Conservation (phyloP, 2,329 filamentous ascomycete genomes). For the Colletotrichum euphorbiae region DNA sequence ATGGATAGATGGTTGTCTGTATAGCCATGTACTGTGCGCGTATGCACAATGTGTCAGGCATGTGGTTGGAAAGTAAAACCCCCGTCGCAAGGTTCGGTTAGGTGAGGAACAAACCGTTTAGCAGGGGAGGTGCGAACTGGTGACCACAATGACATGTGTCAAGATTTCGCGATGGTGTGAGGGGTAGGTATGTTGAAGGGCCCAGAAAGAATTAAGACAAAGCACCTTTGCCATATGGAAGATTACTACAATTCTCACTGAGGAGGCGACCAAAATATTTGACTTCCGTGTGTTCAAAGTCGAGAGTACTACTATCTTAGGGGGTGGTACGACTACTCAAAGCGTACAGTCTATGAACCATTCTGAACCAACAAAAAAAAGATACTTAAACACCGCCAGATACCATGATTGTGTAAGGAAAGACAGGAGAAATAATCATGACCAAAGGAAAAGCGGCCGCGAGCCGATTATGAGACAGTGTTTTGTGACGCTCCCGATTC, state of each 20-base stretch:
- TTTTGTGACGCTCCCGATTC: conserved; percentile 20
- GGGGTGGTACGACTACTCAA: conserved; percentile 25
- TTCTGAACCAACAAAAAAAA: conserved; percentile 22
- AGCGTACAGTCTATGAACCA: conserved; percentile 39
- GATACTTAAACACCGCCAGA: conserved; percentile 32
- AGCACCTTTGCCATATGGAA: not conserved
- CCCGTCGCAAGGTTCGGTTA: not conserved
- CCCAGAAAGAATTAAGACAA: not conserved
- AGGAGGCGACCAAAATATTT: not conserved
- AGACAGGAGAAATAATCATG: conserved; percentile 18
- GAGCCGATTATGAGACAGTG: conserved; percentile 33
- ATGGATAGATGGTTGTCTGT: not conserved
- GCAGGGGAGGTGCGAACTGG: conserved; percentile 6
- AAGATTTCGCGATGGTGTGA: not conserved
- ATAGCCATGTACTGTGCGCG: not conserved
- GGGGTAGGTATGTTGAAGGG: not conserved
- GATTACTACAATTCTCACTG: too few species aligned
- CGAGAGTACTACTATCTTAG: conserved; percentile 37
- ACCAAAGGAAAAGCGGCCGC: conserved; percentile 16
- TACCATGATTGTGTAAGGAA: conserved; percentile 36
- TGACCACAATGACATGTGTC: not conserved
- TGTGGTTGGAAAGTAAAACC: not conserved
- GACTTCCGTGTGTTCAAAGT: conserved; percentile 31
- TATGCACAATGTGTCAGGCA: not conserved
- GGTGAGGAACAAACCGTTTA: not conserved